Evolutionary conservation across 2,329 filamentous ascomycete species (phyloP).

Genomic region (Fusarium liriodendri): DNA sequence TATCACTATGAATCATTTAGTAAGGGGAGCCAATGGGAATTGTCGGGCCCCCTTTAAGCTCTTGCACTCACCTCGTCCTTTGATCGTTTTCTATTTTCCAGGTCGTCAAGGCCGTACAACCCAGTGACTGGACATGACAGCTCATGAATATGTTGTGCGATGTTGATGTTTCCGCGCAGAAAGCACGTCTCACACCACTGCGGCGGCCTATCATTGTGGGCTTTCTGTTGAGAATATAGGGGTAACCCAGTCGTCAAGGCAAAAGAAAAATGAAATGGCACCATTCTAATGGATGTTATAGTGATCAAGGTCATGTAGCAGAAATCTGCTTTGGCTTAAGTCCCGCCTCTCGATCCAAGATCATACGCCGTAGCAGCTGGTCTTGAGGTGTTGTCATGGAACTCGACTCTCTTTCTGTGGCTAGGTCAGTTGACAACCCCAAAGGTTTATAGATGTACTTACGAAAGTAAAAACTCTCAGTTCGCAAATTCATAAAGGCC

Average conservation of each 20-base stretch:
- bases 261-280: neutral
- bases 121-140: too few species aligned
- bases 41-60: too few species aligned
- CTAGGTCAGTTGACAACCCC: constrained; percentile 11
- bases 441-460: neutral
- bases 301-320: constrained; percentile 3
- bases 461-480: constrained; percentile 46
- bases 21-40: neutral
- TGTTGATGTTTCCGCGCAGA: neutral
- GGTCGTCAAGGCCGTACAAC: too few species aligned
- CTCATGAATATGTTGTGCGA: too few species aligned
- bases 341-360: constrained; percentile 41
- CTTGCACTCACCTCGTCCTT: too few species aligned
- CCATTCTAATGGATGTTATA: constrained; percentile 6
- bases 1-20: too few species aligned
- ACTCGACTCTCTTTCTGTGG: constrained; percentile 41
- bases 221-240: neutral
- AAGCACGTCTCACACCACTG: neutral
- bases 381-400: constrained; percentile 44
- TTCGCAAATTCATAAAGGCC: constrained; percentile 43
- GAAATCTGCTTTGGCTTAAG: constrained; percentile 33
- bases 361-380: constrained; percentile 43
- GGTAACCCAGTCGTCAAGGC: neutral
- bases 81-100: too few species aligned
- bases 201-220: neutral